Base-by-base conservation (phyloP, 495 filamentous ascomycete genomes). In the Hyaloscypha bicolor region DNA sequence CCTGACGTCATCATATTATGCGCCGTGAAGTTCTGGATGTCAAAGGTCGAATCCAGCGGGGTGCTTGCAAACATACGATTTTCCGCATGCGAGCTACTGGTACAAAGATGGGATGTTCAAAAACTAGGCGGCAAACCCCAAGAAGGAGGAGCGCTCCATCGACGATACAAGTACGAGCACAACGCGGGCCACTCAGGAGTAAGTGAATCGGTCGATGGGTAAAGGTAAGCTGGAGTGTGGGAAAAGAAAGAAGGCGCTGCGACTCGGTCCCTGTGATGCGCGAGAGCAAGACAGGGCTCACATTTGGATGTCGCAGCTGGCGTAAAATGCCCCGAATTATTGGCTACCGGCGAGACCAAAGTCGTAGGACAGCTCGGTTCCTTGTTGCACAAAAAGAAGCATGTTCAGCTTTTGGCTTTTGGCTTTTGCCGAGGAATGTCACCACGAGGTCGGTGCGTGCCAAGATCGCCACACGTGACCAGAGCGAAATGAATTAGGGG, bases 1-100 rank as follows among this genome's bases (percentile, higher is more conserved):
- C 21, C 21, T 55, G 53, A 55, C 53, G 53, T 55, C 53, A 55
- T 55, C 21, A 25, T 55, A 55, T 11, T 55, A 25, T 55, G 53
- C 53, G 21, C 53, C 53, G 53, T 22, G 53, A 55, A 55, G 21
- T 29, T 16, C 3, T 9, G 5, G 53, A 55, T 25, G 6, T 55
- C 12, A 55, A 55, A 16, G 14, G 14, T 29, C 53, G 21, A 55
- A 29, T 6, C 53, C 30, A 25, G 22, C 22, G 30, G 3, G 53
- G 53, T 53, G 16, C 51, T 4, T 53, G 51, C 51, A 25, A 53
- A n/a, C n/a, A n/a, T n/a, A n/a, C n/a, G n/a, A n/a, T n/a, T n/a
- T n/a, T n/a, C n/a, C n/a, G n/a, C n/a, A n/a, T n/a, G n/a, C n/a
- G n/a, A n/a, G n/a, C n/a, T n/a, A n/a, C n/a, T n/a, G 51, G 19